These are phyloP conservation scores for Ceratobasidium sp. DNA, from an alignment of 1,284 basidiomycete genomes.

Conservation along the genomic window DNA sequence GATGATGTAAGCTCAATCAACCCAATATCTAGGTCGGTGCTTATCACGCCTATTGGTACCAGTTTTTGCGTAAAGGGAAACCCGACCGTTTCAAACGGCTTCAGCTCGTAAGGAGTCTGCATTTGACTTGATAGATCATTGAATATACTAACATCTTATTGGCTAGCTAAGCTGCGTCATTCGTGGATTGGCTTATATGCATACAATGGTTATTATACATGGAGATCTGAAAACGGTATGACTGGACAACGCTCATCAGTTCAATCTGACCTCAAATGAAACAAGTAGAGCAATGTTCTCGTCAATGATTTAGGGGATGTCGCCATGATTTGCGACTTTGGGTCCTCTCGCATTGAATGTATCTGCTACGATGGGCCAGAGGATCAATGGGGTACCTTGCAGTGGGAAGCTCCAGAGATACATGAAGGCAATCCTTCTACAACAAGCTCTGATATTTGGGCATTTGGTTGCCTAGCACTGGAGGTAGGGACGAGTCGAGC, in stretches of 20 bases:
- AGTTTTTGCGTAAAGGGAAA: neutral
- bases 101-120: neutral
- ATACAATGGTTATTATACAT: slow-evolving; percentile 6
- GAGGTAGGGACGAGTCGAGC: neutral
- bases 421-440: neutral
- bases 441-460: slow-evolving; percentile 22
- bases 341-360: slow-evolving; percentile 33
- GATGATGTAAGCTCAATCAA: neutral
- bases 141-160: neutral
- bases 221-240: slow-evolving; percentile 25
- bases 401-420: slow-evolving; percentile 4
- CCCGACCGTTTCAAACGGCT: neutral
- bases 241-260: neutral
- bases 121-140: neutral
- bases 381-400: neutral
- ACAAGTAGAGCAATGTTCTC: slow-evolving; percentile 11
- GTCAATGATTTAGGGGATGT: neutral
- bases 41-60: neutral
- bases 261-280: neutral
- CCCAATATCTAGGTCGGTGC: neutral
- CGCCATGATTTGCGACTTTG: slow-evolving; percentile 35
- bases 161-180: neutral
- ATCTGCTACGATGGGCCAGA: neutral
- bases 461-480: slow-evolving; percentile 30
- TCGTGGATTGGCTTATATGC: slow-evolving; percentile 8